phyloP scores from a whole-genome alignment of 305 asterid genomes.

The Solanum hybrid region DNA sequence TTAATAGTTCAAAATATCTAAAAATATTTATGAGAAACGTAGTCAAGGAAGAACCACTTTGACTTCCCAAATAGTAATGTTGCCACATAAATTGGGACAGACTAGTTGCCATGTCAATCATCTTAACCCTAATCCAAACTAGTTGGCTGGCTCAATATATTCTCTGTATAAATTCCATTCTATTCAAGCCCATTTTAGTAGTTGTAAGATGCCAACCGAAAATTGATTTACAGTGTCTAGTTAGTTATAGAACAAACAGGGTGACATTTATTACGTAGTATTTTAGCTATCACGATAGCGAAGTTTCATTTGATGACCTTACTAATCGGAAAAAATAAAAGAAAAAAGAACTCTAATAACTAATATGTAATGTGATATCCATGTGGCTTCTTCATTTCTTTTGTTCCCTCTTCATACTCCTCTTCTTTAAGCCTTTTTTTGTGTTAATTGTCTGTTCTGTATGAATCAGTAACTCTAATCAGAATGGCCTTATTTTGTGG shows the following conservation, averaged over 20 bases:
- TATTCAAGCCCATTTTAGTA: background rate
- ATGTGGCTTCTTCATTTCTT: background rate
- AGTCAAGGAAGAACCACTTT: background rate
- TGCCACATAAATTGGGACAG: background rate
- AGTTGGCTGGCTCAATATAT: background rate
- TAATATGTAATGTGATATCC: background rate
- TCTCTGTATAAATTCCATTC: background rate
- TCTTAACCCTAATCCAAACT: background rate
- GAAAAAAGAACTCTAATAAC: background rate
- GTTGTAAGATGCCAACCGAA: background rate
- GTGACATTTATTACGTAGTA: background rate
- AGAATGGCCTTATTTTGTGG: background rate
- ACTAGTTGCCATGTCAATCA: background rate
- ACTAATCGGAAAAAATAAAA: background rate
- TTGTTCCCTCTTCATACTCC: background rate
- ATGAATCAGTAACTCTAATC: background rate
- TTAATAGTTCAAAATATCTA: background rate
- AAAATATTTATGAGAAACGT: background rate
- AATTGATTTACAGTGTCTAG: background rate
- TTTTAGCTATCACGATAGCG: background rate
- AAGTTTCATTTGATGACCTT: background rate
- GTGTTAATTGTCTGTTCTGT: background rate
- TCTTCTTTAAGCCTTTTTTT: background rate
- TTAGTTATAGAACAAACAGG: background rate
- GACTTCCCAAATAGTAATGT: background rate